These are phyloP conservation scores for Cordyceps cicadae DNA, from an alignment of 2,329 filamentous ascomycete species.

Conservation along the genomic window DNA sequence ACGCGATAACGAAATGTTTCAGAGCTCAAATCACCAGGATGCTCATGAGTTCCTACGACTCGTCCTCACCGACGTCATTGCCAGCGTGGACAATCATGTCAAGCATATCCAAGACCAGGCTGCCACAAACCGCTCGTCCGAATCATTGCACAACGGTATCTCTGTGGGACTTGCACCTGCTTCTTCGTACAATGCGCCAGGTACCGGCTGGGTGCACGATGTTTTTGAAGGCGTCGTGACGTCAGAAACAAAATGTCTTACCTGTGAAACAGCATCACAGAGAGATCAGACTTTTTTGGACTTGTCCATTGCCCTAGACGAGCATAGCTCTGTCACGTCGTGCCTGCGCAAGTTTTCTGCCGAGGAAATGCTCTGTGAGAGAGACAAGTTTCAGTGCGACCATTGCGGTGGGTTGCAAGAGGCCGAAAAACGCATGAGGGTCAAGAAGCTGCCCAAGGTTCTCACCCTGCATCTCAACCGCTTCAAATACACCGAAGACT, in stretches of 20 bases:
- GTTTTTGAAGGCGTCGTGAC: constrained; percentile 92
- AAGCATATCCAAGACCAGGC: constrained; percentile 50
- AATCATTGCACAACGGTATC: constrained; percentile 39
- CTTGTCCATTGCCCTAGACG: constrained; percentile 88
- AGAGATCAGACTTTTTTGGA: constrained; percentile 94
- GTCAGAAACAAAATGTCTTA: constrained; percentile 92
- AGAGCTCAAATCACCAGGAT: constrained; percentile 95
- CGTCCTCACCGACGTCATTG: constrained; percentile 89
- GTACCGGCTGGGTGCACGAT: constrained; percentile 88
- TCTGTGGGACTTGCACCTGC: constrained; percentile 28
- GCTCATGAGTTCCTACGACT: constrained; percentile 95
- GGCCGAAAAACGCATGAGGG: constrained; percentile 98
- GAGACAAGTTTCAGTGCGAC: constrained; percentile 98
- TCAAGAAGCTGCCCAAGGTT: constrained; percentile 87
- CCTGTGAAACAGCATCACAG: constrained; percentile 91
- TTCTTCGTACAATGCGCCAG: constrained; percentile 45
- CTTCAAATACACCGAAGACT: constrained; percentile 97
- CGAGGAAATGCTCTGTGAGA: constrained; percentile 96
- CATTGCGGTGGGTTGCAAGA: constrained; percentile 94
- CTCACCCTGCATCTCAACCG: constrained; percentile 88
- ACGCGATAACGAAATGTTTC: constrained; percentile 93
- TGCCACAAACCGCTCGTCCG: constrained; percentile 35
- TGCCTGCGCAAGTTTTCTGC: constrained; percentile 94
- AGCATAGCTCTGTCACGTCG: constrained; percentile 92
- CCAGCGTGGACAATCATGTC: constrained; percentile 85